These are phyloP conservation scores for Stenocarpella maydis DNA, from an alignment of 2,329 filamentous ascomycete species.

Conservation along the genomic window DNA sequence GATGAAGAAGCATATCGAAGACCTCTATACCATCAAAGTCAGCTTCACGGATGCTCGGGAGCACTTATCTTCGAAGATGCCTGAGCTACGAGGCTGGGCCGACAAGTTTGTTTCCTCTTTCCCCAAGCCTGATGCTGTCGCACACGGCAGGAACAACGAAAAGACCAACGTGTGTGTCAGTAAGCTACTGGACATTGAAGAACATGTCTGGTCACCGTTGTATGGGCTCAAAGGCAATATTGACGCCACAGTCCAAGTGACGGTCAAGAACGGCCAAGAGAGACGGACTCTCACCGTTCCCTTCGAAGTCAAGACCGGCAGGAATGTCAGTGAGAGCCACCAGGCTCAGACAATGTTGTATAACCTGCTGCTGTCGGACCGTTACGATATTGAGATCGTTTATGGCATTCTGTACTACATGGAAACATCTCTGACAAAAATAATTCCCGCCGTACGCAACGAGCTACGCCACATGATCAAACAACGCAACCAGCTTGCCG, in stretches of 20 bases:
- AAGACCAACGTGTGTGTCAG: slow-evolving; percentile 85
- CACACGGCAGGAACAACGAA: slow-evolving; percentile 81
- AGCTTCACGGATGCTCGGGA: slow-evolving; percentile 76
- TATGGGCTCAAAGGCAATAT: slow-evolving; percentile 98
- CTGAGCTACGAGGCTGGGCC: slow-evolving; percentile 84
- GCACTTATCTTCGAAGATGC: slow-evolving; percentile 84
- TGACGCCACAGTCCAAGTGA: slow-evolving; percentile 92
- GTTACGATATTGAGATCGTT: slow-evolving; percentile 90
- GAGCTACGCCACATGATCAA: slow-evolving; percentile 97
- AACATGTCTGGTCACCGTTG: slow-evolving; percentile 98
- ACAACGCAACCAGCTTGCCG: slow-evolving; percentile 89
- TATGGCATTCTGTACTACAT: slow-evolving; percentile 96
- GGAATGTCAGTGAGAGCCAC: slow-evolving; percentile 81
- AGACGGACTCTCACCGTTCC: slow-evolving; percentile 81
- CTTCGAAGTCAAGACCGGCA: slow-evolving; percentile 95
- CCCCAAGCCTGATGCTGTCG: slow-evolving; percentile 72
- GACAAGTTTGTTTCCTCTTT: slow-evolving; percentile 76
- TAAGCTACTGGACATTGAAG: slow-evolving; percentile 94
- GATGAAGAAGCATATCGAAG: slow-evolving; percentile 82
- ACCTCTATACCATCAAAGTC: slow-evolving; percentile 87
- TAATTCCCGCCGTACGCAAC: slow-evolving; percentile 84
- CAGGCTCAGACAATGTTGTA: slow-evolving; percentile 95
- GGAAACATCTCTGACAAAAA: slow-evolving; percentile 85
- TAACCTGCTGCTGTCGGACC: slow-evolving; percentile 88
- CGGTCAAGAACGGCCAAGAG: slow-evolving; percentile 75